Evolutionary conservation across 2,329 filamentous ascomycete species (phyloP).

Genomic region (Alternaria novae-zelandiae): DNA sequence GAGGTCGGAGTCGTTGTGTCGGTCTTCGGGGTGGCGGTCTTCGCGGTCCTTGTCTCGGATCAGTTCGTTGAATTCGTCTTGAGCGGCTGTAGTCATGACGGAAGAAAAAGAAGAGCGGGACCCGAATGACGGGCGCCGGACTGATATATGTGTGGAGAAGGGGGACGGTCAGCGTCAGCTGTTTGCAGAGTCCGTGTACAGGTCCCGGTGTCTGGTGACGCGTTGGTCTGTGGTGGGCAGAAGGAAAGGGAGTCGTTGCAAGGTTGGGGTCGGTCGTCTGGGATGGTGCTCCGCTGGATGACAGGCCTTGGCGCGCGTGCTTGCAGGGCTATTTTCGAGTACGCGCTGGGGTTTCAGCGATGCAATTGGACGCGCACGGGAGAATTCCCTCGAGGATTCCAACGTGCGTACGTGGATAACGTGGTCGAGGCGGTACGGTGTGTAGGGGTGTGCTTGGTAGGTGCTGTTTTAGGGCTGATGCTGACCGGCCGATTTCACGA

Average conservation of each 20-base stretch:
- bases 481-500: slow-evolving; percentile 24
- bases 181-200: not conserved
- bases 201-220: slow-evolving; percentile 10
- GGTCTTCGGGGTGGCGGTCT: slow-evolving; percentile 58
- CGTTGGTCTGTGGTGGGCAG: slow-evolving; percentile 7
- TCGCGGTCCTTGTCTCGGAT: slow-evolving; percentile 55
- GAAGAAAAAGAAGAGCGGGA: slow-evolving; percentile 21
- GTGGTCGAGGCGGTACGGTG: not conserved
- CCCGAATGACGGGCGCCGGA: slow-evolving; percentile 8
- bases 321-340: slow-evolving; percentile 15
- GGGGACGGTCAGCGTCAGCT: not conserved
- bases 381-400: not conserved
- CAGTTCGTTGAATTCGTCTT: slow-evolving; percentile 60
- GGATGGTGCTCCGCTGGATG: slow-evolving; percentile 5
- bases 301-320: slow-evolving; percentile 19
- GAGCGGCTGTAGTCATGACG: slow-evolving; percentile 53
- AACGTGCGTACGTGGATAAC: not conserved
- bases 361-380: slow-evolving; percentile 5
- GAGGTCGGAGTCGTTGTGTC: slow-evolving; percentile 64
- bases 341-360: slow-evolving; percentile 9
- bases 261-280: slow-evolving; percentile 9
- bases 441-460: slow-evolving; percentile 9
- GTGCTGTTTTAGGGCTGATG: slow-evolving; percentile 23
- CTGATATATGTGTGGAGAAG: slow-evolving; percentile 33
- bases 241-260: slow-evolving; percentile 11